These are phyloP conservation scores for Triticum monococcum DNA, from an alignment of 176 grass and related monocot genomes.

Conservation along the genomic window DNA sequence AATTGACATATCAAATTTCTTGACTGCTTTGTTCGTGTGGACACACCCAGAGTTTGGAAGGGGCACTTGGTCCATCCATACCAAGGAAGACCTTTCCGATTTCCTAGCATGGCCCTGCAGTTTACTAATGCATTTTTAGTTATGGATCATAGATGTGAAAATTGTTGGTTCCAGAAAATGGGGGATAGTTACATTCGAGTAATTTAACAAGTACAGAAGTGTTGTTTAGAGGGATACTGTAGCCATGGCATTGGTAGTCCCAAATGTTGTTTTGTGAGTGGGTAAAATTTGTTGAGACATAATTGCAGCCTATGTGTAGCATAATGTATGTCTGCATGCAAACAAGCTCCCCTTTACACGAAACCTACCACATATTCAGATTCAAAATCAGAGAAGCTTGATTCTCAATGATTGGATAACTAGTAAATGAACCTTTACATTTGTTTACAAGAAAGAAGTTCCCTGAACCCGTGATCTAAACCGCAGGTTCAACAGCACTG, in stretches of 20 bases:
- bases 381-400: neutral
- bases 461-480: neutral
- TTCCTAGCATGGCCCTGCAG: neutral
- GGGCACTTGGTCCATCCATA: neutral
- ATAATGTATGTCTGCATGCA: neutral
- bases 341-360: neutral
- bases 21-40: neutral
- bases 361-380: neutral
- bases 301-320: neutral
- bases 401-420: neutral
- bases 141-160: neutral
- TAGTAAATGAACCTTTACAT: constrained; percentile 9
- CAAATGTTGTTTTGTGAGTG: neutral
- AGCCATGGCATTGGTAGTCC: neutral
- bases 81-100: neutral
- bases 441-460: neutral
- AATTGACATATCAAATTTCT: neutral
- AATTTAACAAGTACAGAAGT: neutral
- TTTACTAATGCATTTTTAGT: neutral
- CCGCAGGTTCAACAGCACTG: neutral
- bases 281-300: neutral
- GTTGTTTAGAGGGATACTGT: neutral
- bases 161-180: neutral
- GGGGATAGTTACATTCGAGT: neutral
- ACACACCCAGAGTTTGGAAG: neutral